Evolutionary conservation across 805 yeast genomes (phyloP).

Genomic region (Candida sanyiensis): DNA sequence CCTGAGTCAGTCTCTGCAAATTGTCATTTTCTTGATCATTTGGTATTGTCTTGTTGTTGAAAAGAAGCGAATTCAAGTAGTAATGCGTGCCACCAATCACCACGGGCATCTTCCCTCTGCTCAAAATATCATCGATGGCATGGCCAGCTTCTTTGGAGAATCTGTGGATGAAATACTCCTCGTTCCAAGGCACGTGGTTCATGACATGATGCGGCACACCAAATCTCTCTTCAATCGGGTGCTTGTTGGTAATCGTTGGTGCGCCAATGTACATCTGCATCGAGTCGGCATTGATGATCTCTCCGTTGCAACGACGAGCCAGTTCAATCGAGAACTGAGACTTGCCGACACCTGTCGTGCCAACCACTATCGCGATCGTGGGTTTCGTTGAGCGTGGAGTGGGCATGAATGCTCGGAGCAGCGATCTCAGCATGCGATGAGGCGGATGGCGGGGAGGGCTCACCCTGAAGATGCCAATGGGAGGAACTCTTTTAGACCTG

Average conservation of each 20-base stretch:
- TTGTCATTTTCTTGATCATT: constrained; percentile 14
- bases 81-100: constrained; percentile 96
- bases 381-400: constrained; percentile 3
- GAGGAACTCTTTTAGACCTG: too few species aligned
- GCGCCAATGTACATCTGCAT: constrained; percentile 85
- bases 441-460: too few species aligned
- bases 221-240: constrained; percentile 70
- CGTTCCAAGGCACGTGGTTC: constrained; percentile 76
- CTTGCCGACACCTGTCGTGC: constrained; percentile 96
- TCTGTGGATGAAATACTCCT: constrained; percentile 74
- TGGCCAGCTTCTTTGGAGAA: constrained; percentile 67
- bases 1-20: constrained; percentile 22
- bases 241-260: constrained; percentile 85
- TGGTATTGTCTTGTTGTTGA: constrained; percentile 60
- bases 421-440: constrained; percentile 2
- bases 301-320: constrained; percentile 75
- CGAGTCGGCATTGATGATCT: constrained; percentile 91
- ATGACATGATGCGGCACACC: constrained; percentile 83
- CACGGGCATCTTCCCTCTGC: constrained; percentile 71
- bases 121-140: constrained; percentile 58
- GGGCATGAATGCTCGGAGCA: not conserved
- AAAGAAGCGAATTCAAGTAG: constrained; percentile 72
- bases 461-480: too few species aligned
- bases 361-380: constrained; percentile 63
- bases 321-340: constrained; percentile 78